These are phyloP conservation scores for Immersiella caudata DNA, from an alignment of 495 filamentous ascomycete genomes.

Conservation along the genomic window DNA sequence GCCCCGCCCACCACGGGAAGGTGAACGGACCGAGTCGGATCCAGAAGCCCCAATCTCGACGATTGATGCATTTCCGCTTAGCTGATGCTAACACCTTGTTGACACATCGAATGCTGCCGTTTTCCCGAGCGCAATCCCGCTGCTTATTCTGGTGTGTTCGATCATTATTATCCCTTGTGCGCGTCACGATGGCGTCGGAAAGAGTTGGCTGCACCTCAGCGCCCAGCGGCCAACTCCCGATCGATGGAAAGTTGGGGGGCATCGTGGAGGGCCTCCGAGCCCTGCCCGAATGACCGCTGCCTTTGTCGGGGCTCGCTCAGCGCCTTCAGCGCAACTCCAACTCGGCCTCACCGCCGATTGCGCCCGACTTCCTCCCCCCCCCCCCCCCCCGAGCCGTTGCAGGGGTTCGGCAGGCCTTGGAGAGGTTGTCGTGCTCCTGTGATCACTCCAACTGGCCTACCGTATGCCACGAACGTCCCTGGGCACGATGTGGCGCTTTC, in stretches of 20 bases:
- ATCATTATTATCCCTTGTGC: not conserved
- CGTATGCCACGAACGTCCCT: slow-evolving; percentile 13
- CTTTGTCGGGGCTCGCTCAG: not conserved
- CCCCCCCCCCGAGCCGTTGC: not conserved
- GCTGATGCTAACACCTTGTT: slow-evolving; percentile 18
- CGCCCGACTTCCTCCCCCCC: not conserved
- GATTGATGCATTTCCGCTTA: slow-evolving; percentile 10
- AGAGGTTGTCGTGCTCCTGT: slow-evolving; percentile 1
- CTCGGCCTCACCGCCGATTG: slow-evolving; percentile 23
- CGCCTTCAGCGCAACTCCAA: not conserved
- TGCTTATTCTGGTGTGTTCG: not conserved
- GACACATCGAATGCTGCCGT: slow-evolving; percentile 17
- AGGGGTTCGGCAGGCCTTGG: not conserved
- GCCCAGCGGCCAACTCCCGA: not conserved
- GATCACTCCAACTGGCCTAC: slow-evolving; percentile 20
- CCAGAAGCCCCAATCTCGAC: not conserved
- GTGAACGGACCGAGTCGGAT: not conserved
- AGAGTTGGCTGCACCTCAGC: not conserved
- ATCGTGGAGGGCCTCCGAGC: not conserved
- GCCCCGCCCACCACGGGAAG: not conserved
- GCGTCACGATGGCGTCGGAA: not conserved
- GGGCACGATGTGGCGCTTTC: slow-evolving; percentile 11
- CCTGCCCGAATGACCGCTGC: not conserved
- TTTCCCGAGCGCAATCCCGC: not conserved
- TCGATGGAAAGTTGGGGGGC: not conserved